phyloP scores from a whole-genome alignment of 345 rosid species.

The Isatis tinctoria region DNA sequence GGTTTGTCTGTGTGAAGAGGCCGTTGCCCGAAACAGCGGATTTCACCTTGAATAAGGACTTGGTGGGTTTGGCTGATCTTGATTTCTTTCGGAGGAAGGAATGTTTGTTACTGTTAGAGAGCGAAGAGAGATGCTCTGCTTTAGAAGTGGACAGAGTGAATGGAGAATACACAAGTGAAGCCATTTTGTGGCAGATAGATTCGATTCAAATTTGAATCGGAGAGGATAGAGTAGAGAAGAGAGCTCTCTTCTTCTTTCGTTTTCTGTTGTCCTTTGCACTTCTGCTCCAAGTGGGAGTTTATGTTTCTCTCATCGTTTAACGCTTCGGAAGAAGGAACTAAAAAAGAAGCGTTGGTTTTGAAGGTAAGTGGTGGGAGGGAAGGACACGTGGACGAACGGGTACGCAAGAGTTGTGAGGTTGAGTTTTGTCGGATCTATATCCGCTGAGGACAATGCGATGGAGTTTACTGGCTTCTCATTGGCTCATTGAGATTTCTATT shows the following conservation, averaged over 20 bases:
- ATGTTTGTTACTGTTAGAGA: constrained; percentile 66
- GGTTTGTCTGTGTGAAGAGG: constrained; percentile 91
- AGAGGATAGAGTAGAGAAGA: not conserved
- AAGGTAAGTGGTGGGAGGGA: constrained; percentile 56
- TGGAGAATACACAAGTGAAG: constrained; percentile 66
- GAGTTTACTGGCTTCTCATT: constrained; percentile 28
- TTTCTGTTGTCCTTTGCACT: not conserved
- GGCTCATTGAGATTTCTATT: constrained; percentile 33
- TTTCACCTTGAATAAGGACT: constrained; percentile 48
- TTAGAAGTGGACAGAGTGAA: constrained; percentile 62
- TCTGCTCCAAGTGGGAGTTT: constrained; percentile 4
- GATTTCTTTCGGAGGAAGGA: constrained; percentile 57
- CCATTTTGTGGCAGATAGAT: constrained; percentile 43
- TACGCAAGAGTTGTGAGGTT: constrained; percentile 42
- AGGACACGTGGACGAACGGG: constrained; percentile 68
- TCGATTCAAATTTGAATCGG: constrained; percentile 3
- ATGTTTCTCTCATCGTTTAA: constrained; percentile 14
- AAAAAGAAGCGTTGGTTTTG: constrained; percentile 33
- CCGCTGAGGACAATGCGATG: constrained; percentile 25
- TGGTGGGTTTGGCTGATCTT: constrained; percentile 27
- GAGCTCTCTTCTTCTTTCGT: not conserved
- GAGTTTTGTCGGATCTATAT: constrained; percentile 39
- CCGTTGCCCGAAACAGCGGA: constrained; percentile 80
- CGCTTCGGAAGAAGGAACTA: constrained; percentile 11
- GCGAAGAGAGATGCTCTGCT: constrained; percentile 68